Evolutionary conservation across 2,329 filamentous ascomycete genomes (phyloP).

Genomic region (Cordyceps militaris): DNA sequence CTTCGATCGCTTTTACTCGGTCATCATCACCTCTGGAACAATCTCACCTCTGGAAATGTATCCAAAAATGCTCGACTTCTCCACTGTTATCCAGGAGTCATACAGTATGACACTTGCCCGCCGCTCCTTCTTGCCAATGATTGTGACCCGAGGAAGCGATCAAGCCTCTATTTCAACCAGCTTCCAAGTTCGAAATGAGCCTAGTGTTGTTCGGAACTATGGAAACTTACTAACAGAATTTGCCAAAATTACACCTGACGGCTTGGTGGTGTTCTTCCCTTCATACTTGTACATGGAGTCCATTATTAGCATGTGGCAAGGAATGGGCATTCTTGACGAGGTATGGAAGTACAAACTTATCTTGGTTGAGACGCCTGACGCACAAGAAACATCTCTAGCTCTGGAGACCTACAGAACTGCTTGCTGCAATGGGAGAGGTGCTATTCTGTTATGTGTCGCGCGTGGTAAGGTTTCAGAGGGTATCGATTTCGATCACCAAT

Average conservation of each 20-base stretch:
- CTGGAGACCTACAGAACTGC: constrained; percentile 96
- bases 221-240: constrained; percentile 91
- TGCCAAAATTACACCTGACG: constrained; percentile 90
- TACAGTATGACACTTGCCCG: constrained; percentile 95
- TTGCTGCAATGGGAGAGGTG: constrained; percentile 93
- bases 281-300: constrained; percentile 99
- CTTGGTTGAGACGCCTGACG: constrained; percentile 93
- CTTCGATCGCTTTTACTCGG: constrained; percentile 93
- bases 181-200: constrained; percentile 93
- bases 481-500: constrained; percentile 99
- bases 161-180: constrained; percentile 88
- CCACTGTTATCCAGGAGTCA: constrained; percentile 88
- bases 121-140: constrained; percentile 94
- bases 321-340: constrained; percentile 93
- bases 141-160: constrained; percentile 90
- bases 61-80: constrained; percentile 94
- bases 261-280: constrained; percentile 98
- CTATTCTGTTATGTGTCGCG: constrained; percentile 88
- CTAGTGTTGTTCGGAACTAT: constrained; percentile 94
- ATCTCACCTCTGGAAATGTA: constrained; percentile 98
- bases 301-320: constrained; percentile 98
- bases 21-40: constrained; percentile 96
- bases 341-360: constrained; percentile 99
- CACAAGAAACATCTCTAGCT: constrained; percentile 91
- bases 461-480: constrained; percentile 96